phyloP scores from a whole-genome alignment of 2,329 filamentous ascomycete genomes.

The Capronia epimyces region DNA sequence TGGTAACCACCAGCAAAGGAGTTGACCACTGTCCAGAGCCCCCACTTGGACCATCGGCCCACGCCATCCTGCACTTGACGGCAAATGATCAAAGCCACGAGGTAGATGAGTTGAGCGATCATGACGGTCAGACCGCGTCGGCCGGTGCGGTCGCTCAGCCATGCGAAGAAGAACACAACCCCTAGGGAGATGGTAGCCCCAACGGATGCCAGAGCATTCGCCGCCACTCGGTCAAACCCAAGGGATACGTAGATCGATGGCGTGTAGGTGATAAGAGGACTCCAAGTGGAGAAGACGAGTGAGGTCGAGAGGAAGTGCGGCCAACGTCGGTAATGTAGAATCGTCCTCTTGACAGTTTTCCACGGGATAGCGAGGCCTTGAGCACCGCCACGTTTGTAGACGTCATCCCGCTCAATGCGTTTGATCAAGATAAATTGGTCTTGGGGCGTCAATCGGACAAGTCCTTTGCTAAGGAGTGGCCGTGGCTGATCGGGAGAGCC shows the following conservation, averaged over 20 bases:
- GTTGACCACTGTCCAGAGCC: slow-evolving; percentile 33
- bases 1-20: slow-evolving; percentile 55
- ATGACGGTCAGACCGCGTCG: slow-evolving; percentile 51
- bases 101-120: slow-evolving; percentile 47
- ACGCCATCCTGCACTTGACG: slow-evolving; percentile 34
- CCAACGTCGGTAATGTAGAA: slow-evolving; percentile 50
- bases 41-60: slow-evolving; percentile 13
- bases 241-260: slow-evolving; percentile 52
- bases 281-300: slow-evolving; percentile 46
- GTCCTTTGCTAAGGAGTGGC: neutral
- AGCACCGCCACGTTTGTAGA: neutral
- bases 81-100: slow-evolving; percentile 54
- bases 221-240: slow-evolving; percentile 46
- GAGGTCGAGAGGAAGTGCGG: slow-evolving; percentile 50
- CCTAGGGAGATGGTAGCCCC: slow-evolving; percentile 47
- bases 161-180: slow-evolving; percentile 49
- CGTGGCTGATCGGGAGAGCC: neutral
- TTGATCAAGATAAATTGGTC: neutral
- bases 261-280: slow-evolving; percentile 47
- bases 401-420: neutral
- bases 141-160: slow-evolving; percentile 48
- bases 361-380: neutral
- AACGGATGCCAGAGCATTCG: slow-evolving; percentile 53
- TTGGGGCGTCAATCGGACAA: neutral
- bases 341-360: slow-evolving; percentile 27